Evolutionary conservation across 805 yeast species (phyloP).

Genomic region (Candida parachauliodes): DNA sequence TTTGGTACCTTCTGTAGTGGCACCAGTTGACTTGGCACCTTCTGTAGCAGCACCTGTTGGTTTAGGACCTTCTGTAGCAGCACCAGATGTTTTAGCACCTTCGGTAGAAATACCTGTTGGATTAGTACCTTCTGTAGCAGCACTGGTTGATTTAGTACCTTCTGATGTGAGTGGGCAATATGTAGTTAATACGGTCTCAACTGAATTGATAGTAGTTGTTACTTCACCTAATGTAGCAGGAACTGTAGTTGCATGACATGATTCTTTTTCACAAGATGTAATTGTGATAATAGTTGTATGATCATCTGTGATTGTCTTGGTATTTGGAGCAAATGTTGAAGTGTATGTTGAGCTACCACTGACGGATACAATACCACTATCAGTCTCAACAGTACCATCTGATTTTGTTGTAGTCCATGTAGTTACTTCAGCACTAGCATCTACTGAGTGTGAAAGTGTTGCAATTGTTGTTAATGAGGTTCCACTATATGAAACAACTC

Average conservation of each 20-base stretch:
- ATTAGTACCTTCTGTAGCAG: too few relatives aligned
- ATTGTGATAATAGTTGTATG: conserved; percentile 11
- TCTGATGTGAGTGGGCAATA: too few relatives aligned
- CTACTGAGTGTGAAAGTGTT: not conserved
- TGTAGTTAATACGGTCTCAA: too few relatives aligned
- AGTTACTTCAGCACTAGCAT: not conserved
- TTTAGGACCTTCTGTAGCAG: too few relatives aligned
- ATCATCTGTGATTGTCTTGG: not conserved
- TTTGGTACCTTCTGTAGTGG: too few relatives aligned
- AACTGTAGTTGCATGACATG: conserved; percentile 11
- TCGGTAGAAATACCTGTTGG: too few relatives aligned
- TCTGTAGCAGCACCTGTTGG: too few relatives aligned
- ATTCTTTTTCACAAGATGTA: too few relatives aligned
- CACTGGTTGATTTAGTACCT: too few relatives aligned
- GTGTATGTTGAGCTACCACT: not conserved
- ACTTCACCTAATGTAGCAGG: conserved; percentile 8
- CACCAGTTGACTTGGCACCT: too few relatives aligned
- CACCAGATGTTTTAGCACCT: too few relatives aligned
- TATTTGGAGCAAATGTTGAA: not conserved
- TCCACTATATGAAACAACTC: conserved; percentile 11
- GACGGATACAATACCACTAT: conserved; percentile 18
- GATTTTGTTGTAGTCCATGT: conserved; percentile 11
- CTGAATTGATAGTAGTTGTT: too few relatives aligned
- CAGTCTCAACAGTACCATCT: conserved; percentile 10
- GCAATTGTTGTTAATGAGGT: conserved; percentile 1